Percentiles rank a stretch among this genome's conserved stretches.
phyloP scores from a whole-genome alignment of 306 rosid species.

The Cucumis melo region DNA sequence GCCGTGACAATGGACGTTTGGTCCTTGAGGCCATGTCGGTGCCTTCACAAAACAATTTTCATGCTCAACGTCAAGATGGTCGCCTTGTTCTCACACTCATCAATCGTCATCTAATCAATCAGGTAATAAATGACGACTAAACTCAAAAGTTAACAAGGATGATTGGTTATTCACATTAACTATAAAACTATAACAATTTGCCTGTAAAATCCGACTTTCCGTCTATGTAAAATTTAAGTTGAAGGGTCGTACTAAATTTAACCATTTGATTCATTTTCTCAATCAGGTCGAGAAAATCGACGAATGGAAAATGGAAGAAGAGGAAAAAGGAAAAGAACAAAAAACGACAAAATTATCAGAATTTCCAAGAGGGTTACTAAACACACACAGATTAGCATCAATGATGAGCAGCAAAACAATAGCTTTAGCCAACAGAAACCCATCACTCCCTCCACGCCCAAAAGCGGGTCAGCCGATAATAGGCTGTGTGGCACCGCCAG shows the following conservation, averaged over 20 bases:
- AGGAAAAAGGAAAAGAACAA: neutral
- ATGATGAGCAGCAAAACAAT: slow-evolving; percentile 32
- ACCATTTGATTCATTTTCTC: neutral
- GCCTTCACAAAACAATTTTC: neutral
- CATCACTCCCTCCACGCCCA: slow-evolving; percentile 49
- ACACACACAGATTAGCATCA: slow-evolving; percentile 30
- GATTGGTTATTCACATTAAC: too few species aligned
- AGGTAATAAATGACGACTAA: neutral
- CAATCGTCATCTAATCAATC: neutral
- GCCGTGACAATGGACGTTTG: slow-evolving; percentile 10
- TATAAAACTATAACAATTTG: too few species aligned
- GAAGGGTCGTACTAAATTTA: too few species aligned
- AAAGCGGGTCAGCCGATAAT: slow-evolving; percentile 10
- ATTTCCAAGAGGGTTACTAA: slow-evolving; percentile 9
- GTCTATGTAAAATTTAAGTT: too few species aligned
- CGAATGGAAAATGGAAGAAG: neutral
- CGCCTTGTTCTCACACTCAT: slow-evolving; percentile 9
- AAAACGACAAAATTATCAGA: neutral
- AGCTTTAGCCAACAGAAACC: slow-evolving; percentile 39
- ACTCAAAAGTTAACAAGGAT: neutral
- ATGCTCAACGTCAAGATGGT: neutral
- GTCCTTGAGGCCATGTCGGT: neutral
- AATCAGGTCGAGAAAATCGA: neutral
- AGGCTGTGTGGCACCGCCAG: slow-evolving; percentile 15
- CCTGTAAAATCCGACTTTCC: too few species aligned